Conservation (phyloP, 768 basidiomycete species). For the Lepiota brunneoincarnata region DNA sequence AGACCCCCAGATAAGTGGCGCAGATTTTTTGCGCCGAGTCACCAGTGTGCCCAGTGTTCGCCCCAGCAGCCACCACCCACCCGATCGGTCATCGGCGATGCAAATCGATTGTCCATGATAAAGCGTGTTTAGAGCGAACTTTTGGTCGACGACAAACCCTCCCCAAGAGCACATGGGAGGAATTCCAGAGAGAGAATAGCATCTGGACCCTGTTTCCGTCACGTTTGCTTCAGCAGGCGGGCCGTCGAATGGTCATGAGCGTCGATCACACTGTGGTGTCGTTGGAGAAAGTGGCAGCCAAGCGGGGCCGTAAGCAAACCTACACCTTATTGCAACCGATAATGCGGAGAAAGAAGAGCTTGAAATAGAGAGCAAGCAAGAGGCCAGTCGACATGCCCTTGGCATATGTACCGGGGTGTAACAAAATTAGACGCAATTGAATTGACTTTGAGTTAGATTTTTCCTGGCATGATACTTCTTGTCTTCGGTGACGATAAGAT, state of each 20-base stretch:
- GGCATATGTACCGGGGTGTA: constrained; percentile 7
- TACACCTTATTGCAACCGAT: constrained; percentile 11
- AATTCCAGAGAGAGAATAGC: no score
- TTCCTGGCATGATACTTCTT: neutral
- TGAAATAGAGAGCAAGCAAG: constrained; percentile 1
- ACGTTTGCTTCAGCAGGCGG: neutral
- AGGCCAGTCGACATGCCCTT: constrained; percentile 1
- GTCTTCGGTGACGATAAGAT: constrained; percentile 5
- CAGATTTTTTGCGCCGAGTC: no score
- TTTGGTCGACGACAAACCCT: no score
- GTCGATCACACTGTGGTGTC: neutral
- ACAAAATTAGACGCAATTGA: constrained; percentile 8
- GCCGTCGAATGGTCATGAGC: constrained; percentile 8
- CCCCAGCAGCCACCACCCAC: no score
- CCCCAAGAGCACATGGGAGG: no score
- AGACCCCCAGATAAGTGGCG: no score
- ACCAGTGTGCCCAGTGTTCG: no score
- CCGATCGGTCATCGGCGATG: no score
- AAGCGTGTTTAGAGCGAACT: no score
- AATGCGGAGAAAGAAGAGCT: constrained; percentile 9
- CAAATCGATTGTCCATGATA: no score
- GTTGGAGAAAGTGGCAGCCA: neutral
- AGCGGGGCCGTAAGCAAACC: constrained; percentile 3
- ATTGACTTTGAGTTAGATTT: constrained; percentile 9
- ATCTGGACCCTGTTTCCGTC: no score